These are phyloP conservation scores for Cyberlindnera sargentensis DNA, from an alignment of 805 yeast species.

Conservation along the genomic window DNA sequence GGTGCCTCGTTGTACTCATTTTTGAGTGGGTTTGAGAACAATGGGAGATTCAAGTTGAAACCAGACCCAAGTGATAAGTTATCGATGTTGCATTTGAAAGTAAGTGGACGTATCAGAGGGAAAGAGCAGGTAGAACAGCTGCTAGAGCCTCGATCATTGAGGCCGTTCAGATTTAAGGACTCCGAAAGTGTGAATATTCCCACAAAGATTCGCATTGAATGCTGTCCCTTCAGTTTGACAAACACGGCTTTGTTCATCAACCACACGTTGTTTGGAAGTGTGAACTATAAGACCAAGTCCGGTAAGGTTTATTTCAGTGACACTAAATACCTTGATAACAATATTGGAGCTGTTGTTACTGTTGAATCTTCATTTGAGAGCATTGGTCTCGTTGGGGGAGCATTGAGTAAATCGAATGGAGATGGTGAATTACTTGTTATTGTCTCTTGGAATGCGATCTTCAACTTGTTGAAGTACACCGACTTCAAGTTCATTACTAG, in stretches of 20 bases:
- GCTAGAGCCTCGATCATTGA: slow-evolving; percentile 7
- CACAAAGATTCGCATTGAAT: slow-evolving; percentile 12
- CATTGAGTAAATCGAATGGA: slow-evolving; percentile 20
- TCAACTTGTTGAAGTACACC: slow-evolving; percentile 7
- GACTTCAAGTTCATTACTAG: slow-evolving; percentile 1
- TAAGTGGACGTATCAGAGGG: slow-evolving; percentile 2
- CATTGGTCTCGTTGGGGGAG: slow-evolving; percentile 20
- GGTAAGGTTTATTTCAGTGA: slow-evolving; percentile 19
- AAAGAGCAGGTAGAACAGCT: slow-evolving; percentile 4
- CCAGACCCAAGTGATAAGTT: slow-evolving; percentile 11
- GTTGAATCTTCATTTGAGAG: slow-evolving; percentile 8
- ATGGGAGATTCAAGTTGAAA: slow-evolving; percentile 15
- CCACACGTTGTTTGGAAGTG: slow-evolving; percentile 16
- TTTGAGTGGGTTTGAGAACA: slow-evolving; percentile 5
- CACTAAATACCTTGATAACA: slow-evolving; percentile 21
- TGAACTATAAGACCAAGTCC: slow-evolving; percentile 10
- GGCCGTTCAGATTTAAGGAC: slow-evolving; percentile 8
- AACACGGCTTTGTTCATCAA: slow-evolving; percentile 22
- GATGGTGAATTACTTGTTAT: slow-evolving; percentile 22
- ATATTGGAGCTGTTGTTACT: slow-evolving; percentile 21
- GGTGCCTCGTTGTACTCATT: slow-evolving; percentile 1
- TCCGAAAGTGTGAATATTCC: slow-evolving; percentile 11
- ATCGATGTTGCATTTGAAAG: slow-evolving; percentile 13
- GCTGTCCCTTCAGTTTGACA: slow-evolving; percentile 26
- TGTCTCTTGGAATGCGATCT: slow-evolving; percentile 21